Conservation (phyloP, 78 protist genomes). For the Dictyostelium intermedium region DNA sequence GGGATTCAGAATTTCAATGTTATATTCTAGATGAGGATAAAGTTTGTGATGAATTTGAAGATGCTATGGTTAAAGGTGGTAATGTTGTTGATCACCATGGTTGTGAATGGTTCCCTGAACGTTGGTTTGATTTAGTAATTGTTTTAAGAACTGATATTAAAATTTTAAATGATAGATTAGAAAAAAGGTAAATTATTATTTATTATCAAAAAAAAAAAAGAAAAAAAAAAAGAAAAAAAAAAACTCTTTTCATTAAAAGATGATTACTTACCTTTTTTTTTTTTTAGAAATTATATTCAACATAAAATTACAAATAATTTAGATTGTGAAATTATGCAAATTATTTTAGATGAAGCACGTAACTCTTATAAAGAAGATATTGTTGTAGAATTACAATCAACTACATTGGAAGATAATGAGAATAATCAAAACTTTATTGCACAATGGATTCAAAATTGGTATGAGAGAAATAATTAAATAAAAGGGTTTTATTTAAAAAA, state of each 20-base stretch:
- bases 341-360: constrained; percentile 90
- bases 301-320: constrained; percentile 89
- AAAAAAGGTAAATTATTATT: constrained; percentile 41
- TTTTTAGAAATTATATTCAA: constrained; percentile 78
- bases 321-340: constrained; percentile 93
- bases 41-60: constrained; percentile 83
- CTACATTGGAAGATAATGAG: constrained; percentile 56
- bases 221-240: not conserved
- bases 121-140: constrained; percentile 95
- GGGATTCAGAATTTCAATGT: constrained; percentile 90
- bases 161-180: constrained; percentile 81
- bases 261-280: no score
- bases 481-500: not conserved
- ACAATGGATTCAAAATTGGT: constrained; percentile 55
- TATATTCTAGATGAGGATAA: constrained; percentile 90
- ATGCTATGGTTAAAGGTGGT: constrained; percentile 79
- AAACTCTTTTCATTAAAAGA: no score
- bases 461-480: not conserved
- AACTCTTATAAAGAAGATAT: constrained; percentile 79
- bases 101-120: constrained; percentile 94
- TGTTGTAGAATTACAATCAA: constrained; percentile 32
- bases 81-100: constrained; percentile 90
- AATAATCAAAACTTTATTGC: constrained; percentile 27
- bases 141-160: constrained; percentile 87
- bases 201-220: not conserved